Conservation (phyloP, 2,329 filamentous ascomycete genomes). For the Sarocladium strictum region DNA sequence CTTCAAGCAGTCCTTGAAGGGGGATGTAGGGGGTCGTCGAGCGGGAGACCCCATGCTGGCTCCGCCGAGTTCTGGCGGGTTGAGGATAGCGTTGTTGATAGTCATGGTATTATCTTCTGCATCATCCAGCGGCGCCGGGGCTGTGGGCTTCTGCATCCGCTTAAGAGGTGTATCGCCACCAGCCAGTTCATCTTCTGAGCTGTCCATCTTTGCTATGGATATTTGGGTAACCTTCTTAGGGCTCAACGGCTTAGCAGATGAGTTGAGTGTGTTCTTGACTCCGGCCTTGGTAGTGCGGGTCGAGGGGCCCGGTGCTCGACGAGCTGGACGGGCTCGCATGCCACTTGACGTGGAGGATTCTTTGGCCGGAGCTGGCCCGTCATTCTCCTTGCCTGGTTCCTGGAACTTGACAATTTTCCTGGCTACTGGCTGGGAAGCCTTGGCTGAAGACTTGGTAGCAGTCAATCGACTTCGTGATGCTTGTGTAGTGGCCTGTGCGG, state of each 20-base stretch:
- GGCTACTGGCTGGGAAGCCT: constrained; percentile 35
- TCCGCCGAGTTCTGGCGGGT: constrained; percentile 29
- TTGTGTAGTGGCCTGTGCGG: constrained; percentile 21
- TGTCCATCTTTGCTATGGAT: constrained; percentile 24
- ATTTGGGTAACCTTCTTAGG: constrained; percentile 61
- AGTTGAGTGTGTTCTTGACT: constrained; percentile 28
- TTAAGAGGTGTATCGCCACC: constrained; percentile 44
- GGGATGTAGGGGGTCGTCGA: constrained; percentile 45
- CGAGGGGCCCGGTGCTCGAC: constrained; percentile 27
- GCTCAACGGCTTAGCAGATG: constrained; percentile 40
- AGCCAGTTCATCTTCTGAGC: constrained; percentile 58
- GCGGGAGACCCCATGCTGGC: constrained; percentile 48
- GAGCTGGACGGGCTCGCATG: constrained; percentile 37
- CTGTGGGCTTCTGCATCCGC: constrained; percentile 31
- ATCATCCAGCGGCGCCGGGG: constrained; percentile 13
- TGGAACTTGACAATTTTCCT: constrained; percentile 61
- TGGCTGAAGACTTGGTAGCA: constrained; percentile 19
- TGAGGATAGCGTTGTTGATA: constrained; percentile 22
- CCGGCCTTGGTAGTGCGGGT: constrained; percentile 29
- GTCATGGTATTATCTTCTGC: constrained; percentile 15
- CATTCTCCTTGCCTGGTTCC: constrained; percentile 60
- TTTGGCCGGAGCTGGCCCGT: constrained; percentile 30
- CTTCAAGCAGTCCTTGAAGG: constrained; percentile 49
- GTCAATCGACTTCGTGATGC: constrained; percentile 25
- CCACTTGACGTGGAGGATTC: constrained; percentile 24